These are phyloP conservation scores for Ailanthus altissimus DNA, from an alignment of 345 rosid genomes.

Conservation along the genomic window DNA sequence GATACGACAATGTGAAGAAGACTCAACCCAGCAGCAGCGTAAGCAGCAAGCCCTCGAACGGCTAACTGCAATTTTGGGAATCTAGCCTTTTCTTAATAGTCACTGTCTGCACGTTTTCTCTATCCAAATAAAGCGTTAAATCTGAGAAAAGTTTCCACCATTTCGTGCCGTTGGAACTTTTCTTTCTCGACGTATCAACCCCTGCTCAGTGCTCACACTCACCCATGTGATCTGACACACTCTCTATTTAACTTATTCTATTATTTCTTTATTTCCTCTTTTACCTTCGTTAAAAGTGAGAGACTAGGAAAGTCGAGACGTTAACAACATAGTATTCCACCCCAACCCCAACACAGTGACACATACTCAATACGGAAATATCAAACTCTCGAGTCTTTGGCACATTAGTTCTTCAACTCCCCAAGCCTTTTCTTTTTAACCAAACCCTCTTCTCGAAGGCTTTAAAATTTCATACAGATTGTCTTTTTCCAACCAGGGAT, in stretches of 20 bases:
- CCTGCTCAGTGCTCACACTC: background rate
- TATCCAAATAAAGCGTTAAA: background rate
- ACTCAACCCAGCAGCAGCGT: no score
- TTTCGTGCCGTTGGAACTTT: background rate
- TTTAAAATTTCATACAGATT: background rate
- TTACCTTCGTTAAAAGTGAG: background rate
- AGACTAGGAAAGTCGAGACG: background rate
- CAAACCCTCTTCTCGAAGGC: background rate
- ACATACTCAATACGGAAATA: background rate
- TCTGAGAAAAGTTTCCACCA: background rate
- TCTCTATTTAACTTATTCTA: no score
- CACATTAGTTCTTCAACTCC: background rate
- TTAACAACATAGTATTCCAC: no score
- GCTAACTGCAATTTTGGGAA: slow-evolving; percentile 13
- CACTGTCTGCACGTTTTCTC: background rate
- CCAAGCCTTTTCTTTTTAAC: background rate
- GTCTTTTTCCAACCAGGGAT: background rate
- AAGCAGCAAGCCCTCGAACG: slow-evolving; percentile 15
- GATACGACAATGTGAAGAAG: no score
- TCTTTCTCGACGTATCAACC: no score
- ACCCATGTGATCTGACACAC: no score
- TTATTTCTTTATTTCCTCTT: background rate
- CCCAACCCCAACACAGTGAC: background rate
- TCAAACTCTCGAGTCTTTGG: background rate
- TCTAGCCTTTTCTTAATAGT: background rate